These are phyloP conservation scores for Geranium brycei DNA, from an alignment of 345 rosid species.

Conservation along the genomic window DNA sequence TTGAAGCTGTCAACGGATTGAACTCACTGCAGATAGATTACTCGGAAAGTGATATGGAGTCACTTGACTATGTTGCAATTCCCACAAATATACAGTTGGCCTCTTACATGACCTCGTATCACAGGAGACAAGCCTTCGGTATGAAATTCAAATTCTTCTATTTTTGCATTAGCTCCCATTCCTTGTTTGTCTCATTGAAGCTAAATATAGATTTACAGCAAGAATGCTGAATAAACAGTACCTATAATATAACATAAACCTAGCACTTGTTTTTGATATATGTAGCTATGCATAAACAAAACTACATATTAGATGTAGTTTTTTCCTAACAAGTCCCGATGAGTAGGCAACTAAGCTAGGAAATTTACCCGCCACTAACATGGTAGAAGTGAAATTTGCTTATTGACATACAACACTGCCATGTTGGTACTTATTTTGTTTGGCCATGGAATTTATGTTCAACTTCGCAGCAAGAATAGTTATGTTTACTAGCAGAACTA, in stretches of 20 bases:
- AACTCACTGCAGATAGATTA: conserved; percentile 23
- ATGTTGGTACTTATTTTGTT: no score
- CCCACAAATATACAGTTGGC: conserved; percentile 45
- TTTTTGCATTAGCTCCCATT: neutral
- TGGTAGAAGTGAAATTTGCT: no score
- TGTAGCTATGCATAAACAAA: no score
- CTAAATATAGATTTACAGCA: neutral
- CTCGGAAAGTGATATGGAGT: conserved; percentile 81
- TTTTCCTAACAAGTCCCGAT: no score
- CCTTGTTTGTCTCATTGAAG: neutral
- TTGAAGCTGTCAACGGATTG: conserved; percentile 22
- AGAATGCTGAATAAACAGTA: neutral
- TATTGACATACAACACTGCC: no score
- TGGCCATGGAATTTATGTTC: no score
- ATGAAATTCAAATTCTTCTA: conserved; percentile 12
- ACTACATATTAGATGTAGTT: no score
- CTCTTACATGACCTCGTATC: conserved; percentile 62
- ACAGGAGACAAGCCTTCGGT: conserved; percentile 81
- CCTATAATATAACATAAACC: no score
- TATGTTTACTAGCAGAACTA: no score
- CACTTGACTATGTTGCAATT: conserved; percentile 50
- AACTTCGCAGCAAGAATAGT: no score
- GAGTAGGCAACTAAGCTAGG: no score
- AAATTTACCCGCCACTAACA: no score
- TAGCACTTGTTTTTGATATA: neutral